phyloP scores from a whole-genome alignment of 345 rosid species.

The Noccaea bulbosa region DNA sequence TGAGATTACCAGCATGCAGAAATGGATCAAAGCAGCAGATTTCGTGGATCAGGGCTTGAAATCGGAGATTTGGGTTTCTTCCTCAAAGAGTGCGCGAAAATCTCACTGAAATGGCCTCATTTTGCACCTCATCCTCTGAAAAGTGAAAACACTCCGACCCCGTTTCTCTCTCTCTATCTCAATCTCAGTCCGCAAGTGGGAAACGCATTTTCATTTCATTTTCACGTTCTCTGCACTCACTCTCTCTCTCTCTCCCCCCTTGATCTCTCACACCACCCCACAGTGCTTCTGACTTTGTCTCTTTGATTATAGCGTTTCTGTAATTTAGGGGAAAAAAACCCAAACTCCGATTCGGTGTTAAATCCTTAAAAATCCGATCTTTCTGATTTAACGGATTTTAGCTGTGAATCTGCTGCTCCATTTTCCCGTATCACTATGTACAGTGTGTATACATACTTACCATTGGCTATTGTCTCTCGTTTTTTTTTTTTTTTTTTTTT shows the following conservation, averaged over 20 bases:
- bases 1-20: conserved; percentile 42
- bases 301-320: conserved; percentile 15
- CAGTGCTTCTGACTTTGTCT: conserved; percentile 28
- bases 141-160: not conserved
- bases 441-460: not conserved
- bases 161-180: conserved; percentile 21
- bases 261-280: conserved; percentile 3
- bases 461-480: conserved; percentile 25
- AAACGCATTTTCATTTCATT: conserved; percentile 39
- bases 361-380: conserved; percentile 2
- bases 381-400: conserved; percentile 15
- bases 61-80: conserved; percentile 27
- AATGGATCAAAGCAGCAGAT: conserved; percentile 20
- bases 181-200: conserved; percentile 34
- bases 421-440: conserved; percentile 25
- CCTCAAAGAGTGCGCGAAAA: conserved; percentile 23
- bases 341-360: conserved; percentile 16
- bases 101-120: conserved; percentile 25
- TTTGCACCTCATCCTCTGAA: not conserved
- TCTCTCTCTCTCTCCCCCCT: conserved; percentile 8
- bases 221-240: conserved; percentile 46
- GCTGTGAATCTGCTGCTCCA: conserved; percentile 26
- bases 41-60: not conserved
- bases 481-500: not conserved
- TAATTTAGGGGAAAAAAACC: conserved; percentile 28